These are phyloP conservation scores for Mitragyna speciosa DNA, from an alignment of 257 asterid species.

Conservation along the genomic window DNA sequence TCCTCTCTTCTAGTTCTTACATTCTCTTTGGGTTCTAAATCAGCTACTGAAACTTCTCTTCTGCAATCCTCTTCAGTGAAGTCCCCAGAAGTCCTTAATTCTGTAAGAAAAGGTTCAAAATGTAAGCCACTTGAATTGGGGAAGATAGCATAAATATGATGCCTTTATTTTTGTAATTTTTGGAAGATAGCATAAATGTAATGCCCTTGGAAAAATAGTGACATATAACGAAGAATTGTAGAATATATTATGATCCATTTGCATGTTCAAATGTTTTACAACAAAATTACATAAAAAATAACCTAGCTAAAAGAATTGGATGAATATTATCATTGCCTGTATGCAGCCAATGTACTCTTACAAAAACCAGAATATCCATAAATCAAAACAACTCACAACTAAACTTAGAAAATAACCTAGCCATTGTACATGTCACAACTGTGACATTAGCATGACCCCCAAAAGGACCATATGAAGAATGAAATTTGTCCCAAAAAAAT, in stretches of 20 bases:
- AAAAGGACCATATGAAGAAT: neutral
- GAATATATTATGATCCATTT: neutral
- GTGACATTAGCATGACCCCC: neutral
- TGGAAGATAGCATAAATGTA: no score
- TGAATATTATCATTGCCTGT: neutral
- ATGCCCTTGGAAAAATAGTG: no score
- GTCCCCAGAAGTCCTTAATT: constrained; percentile 1
- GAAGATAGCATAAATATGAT: neutral
- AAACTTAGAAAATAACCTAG: neutral
- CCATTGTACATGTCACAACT: neutral
- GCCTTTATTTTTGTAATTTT: neutral
- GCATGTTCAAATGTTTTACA: neutral
- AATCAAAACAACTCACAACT: constrained; percentile 1
- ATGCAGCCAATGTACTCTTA: neutral
- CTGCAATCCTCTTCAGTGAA: constrained; percentile 15
- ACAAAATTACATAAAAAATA: neutral
- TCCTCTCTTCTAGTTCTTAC: constrained; percentile 29
- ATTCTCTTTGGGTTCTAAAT: constrained; percentile 26
- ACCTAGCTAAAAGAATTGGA: neutral
- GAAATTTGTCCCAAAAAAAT: neutral
- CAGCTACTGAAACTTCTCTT: constrained; percentile 34
- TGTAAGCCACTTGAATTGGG: neutral
- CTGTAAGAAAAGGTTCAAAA: constrained; percentile 20
- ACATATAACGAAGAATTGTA: neutral
- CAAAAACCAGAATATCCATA: neutral